Evolutionary conservation across 805 yeast genomes (phyloP).

Genomic region (Candida yuanshanica): DNA sequence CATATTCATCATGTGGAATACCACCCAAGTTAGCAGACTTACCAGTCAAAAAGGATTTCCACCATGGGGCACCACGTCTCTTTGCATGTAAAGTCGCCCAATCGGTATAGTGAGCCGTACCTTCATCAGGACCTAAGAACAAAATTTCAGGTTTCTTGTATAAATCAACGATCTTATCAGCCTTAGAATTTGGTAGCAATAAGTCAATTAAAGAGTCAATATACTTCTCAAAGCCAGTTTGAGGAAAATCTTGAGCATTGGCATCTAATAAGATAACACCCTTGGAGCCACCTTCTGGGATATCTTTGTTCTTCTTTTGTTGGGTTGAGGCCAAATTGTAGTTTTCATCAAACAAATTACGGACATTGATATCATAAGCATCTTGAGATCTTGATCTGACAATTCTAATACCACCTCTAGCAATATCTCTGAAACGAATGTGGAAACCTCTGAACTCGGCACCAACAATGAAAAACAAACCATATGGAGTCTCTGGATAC

Average conservation of each 20-base stretch:
- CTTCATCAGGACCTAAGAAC: constrained; percentile 99
- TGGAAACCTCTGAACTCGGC: constrained; percentile 97
- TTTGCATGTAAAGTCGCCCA: constrained; percentile 98
- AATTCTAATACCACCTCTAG: constrained; percentile 97
- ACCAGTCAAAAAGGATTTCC: constrained; percentile 98
- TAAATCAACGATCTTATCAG: constrained; percentile 78
- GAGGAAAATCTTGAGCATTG: constrained; percentile 70
- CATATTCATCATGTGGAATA: constrained; percentile 96
- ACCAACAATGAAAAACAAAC: constrained; percentile 94
- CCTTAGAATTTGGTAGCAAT: constrained; percentile 73
- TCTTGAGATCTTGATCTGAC: constrained; percentile 83
- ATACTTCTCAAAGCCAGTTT: constrained; percentile 85
- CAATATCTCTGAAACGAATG: constrained; percentile 92
- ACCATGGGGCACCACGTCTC: constrained; percentile 90
- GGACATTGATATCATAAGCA: constrained; percentile 76
- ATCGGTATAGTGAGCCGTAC: constrained; percentile 90
- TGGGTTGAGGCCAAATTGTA: constrained; percentile 94
- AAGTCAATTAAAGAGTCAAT: constrained; percentile 88
- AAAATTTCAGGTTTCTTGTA: constrained; percentile 82
- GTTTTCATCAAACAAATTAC: constrained; percentile 92
- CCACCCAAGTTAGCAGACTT: constrained; percentile 91
- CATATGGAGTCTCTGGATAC: constrained; percentile 89
- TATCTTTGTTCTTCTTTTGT: constrained; percentile 95
- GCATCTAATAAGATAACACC: constrained; percentile 85
- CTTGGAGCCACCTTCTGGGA: constrained; percentile 98